phyloP scores from a whole-genome alignment of 371 early-diverging fungal genomes.

The Dinochytrium kinnereticum region DNA sequence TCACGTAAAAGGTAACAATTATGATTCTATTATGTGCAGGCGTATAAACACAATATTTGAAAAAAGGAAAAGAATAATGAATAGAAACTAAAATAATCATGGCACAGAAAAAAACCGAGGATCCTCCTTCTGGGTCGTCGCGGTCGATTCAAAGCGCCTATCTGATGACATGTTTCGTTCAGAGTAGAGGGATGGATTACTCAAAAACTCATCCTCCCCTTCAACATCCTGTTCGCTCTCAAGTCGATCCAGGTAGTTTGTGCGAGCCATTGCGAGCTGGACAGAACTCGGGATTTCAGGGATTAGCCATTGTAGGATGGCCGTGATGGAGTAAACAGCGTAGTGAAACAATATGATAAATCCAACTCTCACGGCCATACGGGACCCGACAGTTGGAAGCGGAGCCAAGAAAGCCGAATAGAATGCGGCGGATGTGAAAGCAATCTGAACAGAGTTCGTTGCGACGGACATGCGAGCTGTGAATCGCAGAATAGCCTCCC shows the following conservation, averaged over 20 bases:
- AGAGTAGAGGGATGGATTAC: conserved; percentile 8
- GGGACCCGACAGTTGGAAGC: not conserved
- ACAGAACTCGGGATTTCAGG: conserved; percentile 51
- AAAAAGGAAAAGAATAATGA: too few relatives aligned
- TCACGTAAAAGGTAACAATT: too few relatives aligned
- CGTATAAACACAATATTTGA: too few relatives aligned
- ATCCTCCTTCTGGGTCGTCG: not conserved
- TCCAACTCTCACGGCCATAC: conserved; percentile 46
- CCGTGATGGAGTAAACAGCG: conserved; percentile 40
- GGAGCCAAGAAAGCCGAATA: conserved; percentile 12
- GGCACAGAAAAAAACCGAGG: not conserved
- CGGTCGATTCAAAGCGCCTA: not conserved
- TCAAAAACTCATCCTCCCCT: conserved; percentile 30
- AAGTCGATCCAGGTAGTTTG: conserved; percentile 43
- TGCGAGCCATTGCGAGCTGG: conserved; percentile 52
- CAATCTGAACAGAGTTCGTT: conserved; percentile 62
- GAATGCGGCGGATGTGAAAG: conserved; percentile 51
- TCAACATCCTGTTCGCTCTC: conserved; percentile 33
- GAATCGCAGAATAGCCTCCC: conserved; percentile 52
- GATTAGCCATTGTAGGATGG: conserved; percentile 45
- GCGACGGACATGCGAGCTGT: conserved; percentile 54
- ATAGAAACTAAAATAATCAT: too few relatives aligned
- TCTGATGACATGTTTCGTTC: not conserved
- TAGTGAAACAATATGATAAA: conserved; percentile 61
- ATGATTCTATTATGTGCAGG: too few relatives aligned